Evolutionary conservation across 495 filamentous ascomycete genomes (phyloP).

Genomic region (Echria macrotheca): DNA sequence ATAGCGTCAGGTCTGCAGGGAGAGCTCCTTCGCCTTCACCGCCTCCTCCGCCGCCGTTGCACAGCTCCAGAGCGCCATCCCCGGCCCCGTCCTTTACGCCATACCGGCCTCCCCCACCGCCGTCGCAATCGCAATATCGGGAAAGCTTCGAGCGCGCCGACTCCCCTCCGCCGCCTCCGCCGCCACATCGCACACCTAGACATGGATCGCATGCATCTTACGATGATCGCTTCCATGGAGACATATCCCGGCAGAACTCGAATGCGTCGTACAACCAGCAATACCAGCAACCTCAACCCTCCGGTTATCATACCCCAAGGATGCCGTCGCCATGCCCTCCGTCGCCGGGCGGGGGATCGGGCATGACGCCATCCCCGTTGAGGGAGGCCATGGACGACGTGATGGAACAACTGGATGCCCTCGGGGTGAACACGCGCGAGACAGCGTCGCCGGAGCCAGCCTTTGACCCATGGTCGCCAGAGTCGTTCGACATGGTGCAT

Average conservation of each 20-base stretch:
- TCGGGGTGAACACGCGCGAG: constrained; percentile 57
- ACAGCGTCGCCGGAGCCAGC: constrained; percentile 48
- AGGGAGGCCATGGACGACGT: constrained; percentile 97
- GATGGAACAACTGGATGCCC: constrained; percentile 89
- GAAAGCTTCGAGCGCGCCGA: constrained; percentile 20
- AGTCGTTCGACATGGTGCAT: constrained; percentile 67
- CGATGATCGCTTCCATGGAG: constrained; percentile 25
- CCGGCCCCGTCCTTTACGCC: constrained; percentile 38
- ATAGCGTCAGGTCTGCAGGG: not conserved
- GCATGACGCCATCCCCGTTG: constrained; percentile 84
- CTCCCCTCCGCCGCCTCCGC: constrained; percentile 49
- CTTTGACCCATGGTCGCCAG: constrained; percentile 84
- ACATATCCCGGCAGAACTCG: constrained; percentile 14
- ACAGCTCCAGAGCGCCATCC: constrained; percentile 14
- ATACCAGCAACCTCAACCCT: too few relatives aligned
- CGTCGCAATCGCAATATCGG: constrained; percentile 15
- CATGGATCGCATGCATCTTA: constrained; percentile 32
- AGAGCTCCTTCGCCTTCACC: constrained; percentile 1
- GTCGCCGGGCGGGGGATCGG: constrained; percentile 53
- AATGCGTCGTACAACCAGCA: constrained; percentile 31
- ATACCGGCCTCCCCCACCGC: constrained; percentile 30
- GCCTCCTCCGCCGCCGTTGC: not conserved
- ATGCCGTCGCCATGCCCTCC: constrained; percentile 52
- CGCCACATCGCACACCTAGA: constrained; percentile 41
- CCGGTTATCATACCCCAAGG: constrained; percentile 48